Evolutionary conservation across 2,329 filamentous ascomycete species (phyloP), one percentile per base, ranked within the genome.

Genomic region (Nemania serpens): DNA sequence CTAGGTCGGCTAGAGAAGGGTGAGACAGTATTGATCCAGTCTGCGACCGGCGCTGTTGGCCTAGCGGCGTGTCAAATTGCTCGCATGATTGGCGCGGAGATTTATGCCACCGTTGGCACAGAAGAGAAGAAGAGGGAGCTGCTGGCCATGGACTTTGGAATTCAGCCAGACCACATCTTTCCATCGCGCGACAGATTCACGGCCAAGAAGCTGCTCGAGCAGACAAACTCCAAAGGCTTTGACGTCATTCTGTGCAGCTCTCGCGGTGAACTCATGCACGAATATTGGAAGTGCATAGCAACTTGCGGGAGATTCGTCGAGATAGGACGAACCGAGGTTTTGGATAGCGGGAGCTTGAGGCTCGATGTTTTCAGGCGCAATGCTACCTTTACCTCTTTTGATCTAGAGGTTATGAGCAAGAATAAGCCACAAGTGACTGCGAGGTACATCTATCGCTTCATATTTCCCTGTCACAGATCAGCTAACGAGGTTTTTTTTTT

Each of bases 351-450:
- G 6, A 46, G n/a, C 1, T 20, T 62, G 37, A 29, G 15, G 1
- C 48, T 62, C 13, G 50, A 55, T 7, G 13, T 55, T 15, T 62
- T 62, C 20, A 41, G 15, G 7, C 37, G 55, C 2, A 58, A 59
- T 20, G 55, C 59, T 5, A 55, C 50, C 10, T 62, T 62, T 12
- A 10, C 55, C 1, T 58, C 55, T 2, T 62, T 62, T 10, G 55
- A 62, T 15, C n/a, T 62, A 3, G 50, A 45, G 3, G 58, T 55
- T 7, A 49, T 59, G 36, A 49, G 49, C 18, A 18, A 52, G 17
- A 54, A 29, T 18, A 52, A 53, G 20, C 48, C 56, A 1, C 22
- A 45, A 3, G 13, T 43, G 13, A 51, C 22, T 12, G 34, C 47
- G 6, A 41, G 17, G 55, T 58, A 58, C 33, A 46, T 42, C n/a